Evolutionary conservation across 2,329 filamentous ascomycete species (phyloP).

Genomic region (Ascochyta rabiei): DNA sequence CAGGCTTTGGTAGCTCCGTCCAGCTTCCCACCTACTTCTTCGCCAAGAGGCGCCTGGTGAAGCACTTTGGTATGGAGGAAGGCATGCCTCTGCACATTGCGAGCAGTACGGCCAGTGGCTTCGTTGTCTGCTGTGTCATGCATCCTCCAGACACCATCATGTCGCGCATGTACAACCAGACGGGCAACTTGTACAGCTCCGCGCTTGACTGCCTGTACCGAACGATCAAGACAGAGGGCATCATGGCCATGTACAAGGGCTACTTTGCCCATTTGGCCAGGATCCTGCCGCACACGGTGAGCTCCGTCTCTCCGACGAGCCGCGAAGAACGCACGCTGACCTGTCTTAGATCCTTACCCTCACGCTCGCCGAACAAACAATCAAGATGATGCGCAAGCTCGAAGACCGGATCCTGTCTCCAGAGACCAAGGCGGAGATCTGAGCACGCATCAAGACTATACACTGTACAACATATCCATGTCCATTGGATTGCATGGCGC

Average conservation of each 20-base stretch:
- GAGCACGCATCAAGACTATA: slow-evolving; percentile 10
- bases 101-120: slow-evolving; percentile 87
- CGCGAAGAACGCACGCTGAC: slow-evolving; percentile 22
- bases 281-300: slow-evolving; percentile 87
- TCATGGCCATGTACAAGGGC: slow-evolving; percentile 96
- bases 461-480: slow-evolving; percentile 5
- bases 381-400: slow-evolving; percentile 83
- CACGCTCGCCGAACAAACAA: slow-evolving; percentile 94
- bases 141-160: slow-evolving; percentile 99
- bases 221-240: slow-evolving; percentile 87
- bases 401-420: slow-evolving; percentile 66
- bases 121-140: slow-evolving; percentile 98
- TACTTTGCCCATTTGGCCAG: slow-evolving; percentile 93
- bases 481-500: slow-evolving; percentile 8
- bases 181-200: slow-evolving; percentile 92
- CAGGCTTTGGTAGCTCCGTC: slow-evolving; percentile 92
- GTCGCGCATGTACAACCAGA: slow-evolving; percentile 98
- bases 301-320: slow-evolving; percentile 22
- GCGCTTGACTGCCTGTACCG: slow-evolving; percentile 91
- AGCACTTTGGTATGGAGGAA: slow-evolving; percentile 86
- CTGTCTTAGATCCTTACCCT: slow-evolving; percentile 77
- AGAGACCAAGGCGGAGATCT: slow-evolving; percentile 55
- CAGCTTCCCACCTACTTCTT: slow-evolving; percentile 99
- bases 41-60: slow-evolving; percentile 83
- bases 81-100: slow-evolving; percentile 86